These are phyloP conservation scores for Coffea canephora DNA, from an alignment of 257 asterid genomes.

Conservation along the genomic window DNA sequence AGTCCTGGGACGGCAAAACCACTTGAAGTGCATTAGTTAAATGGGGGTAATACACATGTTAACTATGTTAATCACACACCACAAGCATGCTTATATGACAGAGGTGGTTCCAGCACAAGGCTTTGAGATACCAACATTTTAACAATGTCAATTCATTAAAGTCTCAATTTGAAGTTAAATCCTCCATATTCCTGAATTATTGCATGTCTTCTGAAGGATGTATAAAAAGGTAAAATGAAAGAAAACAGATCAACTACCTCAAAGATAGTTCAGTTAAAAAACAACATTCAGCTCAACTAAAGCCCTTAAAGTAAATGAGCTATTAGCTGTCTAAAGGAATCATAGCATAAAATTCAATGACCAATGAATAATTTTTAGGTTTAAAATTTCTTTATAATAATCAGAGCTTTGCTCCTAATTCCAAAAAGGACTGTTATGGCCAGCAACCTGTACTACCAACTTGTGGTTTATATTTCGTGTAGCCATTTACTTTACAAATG, in stretches of 20 bases:
- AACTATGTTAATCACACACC: neutral
- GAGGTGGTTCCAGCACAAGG: neutral
- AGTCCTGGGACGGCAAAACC: neutral
- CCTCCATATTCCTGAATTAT: neutral
- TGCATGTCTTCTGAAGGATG: neutral
- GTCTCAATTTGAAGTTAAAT: neutral
- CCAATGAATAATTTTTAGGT: neutral
- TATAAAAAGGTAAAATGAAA: too few species aligned
- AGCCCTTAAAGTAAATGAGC: neutral
- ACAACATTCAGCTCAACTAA: neutral
- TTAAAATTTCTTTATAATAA: too few species aligned
- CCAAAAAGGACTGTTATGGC: neutral
- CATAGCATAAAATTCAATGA: neutral
- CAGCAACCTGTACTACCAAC: conserved; percentile 2
- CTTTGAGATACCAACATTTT: neutral
- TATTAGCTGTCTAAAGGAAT: neutral
- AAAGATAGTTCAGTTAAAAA: neutral
- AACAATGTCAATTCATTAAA: neutral
- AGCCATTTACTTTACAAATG: neutral
- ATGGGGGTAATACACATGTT: neutral
- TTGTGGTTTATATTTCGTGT: neutral
- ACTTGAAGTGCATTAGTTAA: neutral
- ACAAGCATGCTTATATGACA: neutral
- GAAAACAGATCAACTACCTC: neutral
- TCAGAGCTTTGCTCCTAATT: neutral